Evolutionary conservation across 1,284 basidiomycete genomes (phyloP), one percentile per base, ranked within the genome.

Genomic region (Ustilago sp.): DNA sequence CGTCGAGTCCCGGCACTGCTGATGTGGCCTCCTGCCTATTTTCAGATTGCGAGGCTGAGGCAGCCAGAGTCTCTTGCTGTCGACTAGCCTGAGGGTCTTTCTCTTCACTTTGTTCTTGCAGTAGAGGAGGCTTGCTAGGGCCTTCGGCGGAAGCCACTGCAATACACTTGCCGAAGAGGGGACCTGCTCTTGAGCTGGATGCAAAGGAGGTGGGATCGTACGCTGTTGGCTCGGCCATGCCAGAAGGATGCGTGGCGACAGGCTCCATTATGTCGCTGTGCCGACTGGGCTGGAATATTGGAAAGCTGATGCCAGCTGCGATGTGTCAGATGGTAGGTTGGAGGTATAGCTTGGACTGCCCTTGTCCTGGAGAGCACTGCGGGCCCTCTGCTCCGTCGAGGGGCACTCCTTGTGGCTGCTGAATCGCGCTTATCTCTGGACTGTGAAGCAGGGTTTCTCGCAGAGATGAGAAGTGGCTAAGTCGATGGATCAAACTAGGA

Each of bases 201-300:
- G 56, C 38, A 19, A 45, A 48, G 5, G 28, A 47, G 8, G 59
- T 19, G 2, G 55, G 41, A 17, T 34, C 41, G 28, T 39, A 31
- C 5, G 8, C 38, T 3, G 17, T 1, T 32, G 43, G 45, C 1
- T 19, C 32, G 19, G 43, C 39, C 3, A 39, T 6, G 38, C 35
- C 12, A 11, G 59, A 50, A 43, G 38, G 50, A 71, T 63, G 68
- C 63, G 38, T 71, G 31, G 59, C 63, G 68, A 71, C 63, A 35
- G 50, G 50, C 17, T 53, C 36, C 63, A 63, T 62, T 15, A 2
- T 38, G 35, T 8, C 8, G 23, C 31, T 31, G 23, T 15, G 31
- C 48, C 23, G 19, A 41, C 6, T 12, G 39, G 17, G 4, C 6
- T 15, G 15, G 39, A 45, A 11, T 15, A 19, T 19, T 7, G 43